Base-by-base conservation (phyloP, 1,284 basidiomycete species). In the Trametes pubescens region DNA sequence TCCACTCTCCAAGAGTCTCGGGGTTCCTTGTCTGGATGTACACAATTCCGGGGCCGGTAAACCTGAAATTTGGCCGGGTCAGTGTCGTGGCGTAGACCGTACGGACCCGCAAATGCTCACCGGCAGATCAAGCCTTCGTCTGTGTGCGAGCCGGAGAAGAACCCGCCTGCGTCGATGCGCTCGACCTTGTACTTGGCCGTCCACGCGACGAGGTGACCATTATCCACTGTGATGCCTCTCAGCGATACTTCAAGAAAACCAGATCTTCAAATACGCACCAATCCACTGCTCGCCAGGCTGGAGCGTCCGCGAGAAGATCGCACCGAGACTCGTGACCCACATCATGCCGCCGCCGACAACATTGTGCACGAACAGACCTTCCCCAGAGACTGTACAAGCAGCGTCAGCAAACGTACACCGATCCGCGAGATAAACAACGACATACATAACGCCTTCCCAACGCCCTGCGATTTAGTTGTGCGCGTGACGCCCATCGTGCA, bases 171-270 rank as follows among this genome's bases (percentile, higher is more conserved):
- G 58, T 73, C 64, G 51, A 78, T 73, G 40, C 71, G 74, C 65
- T 78, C 76, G 24, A 78, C 70, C 51, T 69, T 73, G 69, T 77
- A 78, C 51, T 72, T 65, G 32, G 74, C 74, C 24, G 74, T 74
- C 77, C 77, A 78, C 13, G 77, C 77, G 21, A 77, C 72, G 37
- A 75, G 73, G 51, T 76, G 74, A 34, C 75, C 73, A 66, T 75
- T 77, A 64, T 75, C 73, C 38, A 76, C 74, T 74, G 57, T 21
- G 13, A n/a, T 14, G 21, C 29, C 29, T 21, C 13, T 26, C 22
- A 14, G 26, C 13, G 4, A 4, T 5, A 24, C 44, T 74, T 5
- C 26, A 18, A 2, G 6, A 2, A 14, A 14, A 29, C 8, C 2
- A 44, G 18, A 14, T 21, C 72, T 18, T 43, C n/a, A 49, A 38